These are phyloP conservation scores for Saccharomyces uvarum DNA, from an alignment of 1,139 yeast species.

Conservation along the genomic window DNA sequence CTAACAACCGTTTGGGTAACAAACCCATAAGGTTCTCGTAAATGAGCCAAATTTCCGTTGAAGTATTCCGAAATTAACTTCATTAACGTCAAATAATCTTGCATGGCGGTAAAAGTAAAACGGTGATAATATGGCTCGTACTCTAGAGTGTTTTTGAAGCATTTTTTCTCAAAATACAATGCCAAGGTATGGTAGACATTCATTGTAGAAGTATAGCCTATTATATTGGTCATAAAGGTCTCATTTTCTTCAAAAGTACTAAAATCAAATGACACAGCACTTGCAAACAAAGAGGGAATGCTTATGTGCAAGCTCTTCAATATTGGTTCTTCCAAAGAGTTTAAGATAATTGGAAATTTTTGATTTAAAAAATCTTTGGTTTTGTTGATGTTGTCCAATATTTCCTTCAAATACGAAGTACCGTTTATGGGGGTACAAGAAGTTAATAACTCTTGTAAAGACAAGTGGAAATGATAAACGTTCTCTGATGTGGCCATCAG, in stretches of 20 bases:
- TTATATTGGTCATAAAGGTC: slow-evolving; percentile 10
- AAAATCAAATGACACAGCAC: background rate
- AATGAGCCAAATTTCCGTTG: background rate
- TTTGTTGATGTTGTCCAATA: slow-evolving; percentile 10
- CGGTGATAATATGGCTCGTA: slow-evolving; percentile 10
- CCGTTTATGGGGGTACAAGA: slow-evolving; percentile 6
- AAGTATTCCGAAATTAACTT: background rate
- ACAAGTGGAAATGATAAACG: slow-evolving; percentile 14
- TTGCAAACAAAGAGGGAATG: background rate
- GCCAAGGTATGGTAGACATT: slow-evolving; percentile 8
- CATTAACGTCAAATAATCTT: background rate
- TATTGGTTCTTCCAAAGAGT: slow-evolving; percentile 2
- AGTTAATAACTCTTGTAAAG: slow-evolving; percentile 9
- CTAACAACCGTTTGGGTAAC: background rate
- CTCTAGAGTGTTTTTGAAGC: slow-evolving; percentile 4
- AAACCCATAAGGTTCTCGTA: background rate
- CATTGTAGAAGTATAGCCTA: slow-evolving; percentile 9
- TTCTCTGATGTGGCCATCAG: slow-evolving; percentile 12
- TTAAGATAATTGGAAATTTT: background rate
- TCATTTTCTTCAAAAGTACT: slow-evolving; percentile 7
- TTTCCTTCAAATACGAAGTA: slow-evolving; percentile 5
- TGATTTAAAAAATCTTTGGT: slow-evolving; percentile 2
- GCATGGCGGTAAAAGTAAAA: slow-evolving; percentile 8
- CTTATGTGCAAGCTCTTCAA: slow-evolving; percentile 3
- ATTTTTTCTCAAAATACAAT: slow-evolving; percentile 13